Base-by-base conservation (phyloP, 306 rosid genomes). In the Fragaria nilgerrensis region DNA sequence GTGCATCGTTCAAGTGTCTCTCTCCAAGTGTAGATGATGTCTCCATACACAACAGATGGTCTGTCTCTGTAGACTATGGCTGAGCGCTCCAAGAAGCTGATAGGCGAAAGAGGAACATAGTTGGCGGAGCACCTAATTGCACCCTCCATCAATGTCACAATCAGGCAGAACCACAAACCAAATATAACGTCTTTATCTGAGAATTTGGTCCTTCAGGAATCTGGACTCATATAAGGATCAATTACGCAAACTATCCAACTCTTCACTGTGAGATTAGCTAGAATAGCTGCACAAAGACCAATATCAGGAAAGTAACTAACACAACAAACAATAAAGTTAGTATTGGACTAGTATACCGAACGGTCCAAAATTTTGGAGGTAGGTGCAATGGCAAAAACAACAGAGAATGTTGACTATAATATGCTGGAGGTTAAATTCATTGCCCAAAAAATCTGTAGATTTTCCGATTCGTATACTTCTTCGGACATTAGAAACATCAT, bases 11-110 rank as follows among this genome's bases (percentile, higher is more conserved):
- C 77, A 45, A 82, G 89, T 14, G 97, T 94, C 23, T 87, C 81
- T 19, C 70, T 15, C 98, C 98, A 94, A 25, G 93, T 90, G 82
- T 74, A 88, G 25, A 47, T 76, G 45, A 90, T 82, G 27, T 61
- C 59, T 4, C 85, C 91, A 17, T 75, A 89, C 20, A 88, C 76
- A 23, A 94, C 12, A 5, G 98, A 94, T 27, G 56, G 55, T 34
- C 85, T 78, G 67, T 92, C 82, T 3, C 82, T 25, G 80, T 92
- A 94, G 47, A 92, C 96, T 0, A 84, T 45, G 25, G 97, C 92
- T 8, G 97, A 87, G 25, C 97, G 94, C 68, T 92, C 90, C 90
- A 94, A 87, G 84, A 94, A 94, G 88, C 48, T 85, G 89, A 94
- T 89, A 0, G 96, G 98, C 70, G 90, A 81, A 14, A 94, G 90